phyloP scores from a whole-genome alignment of 768 basidiomycete species.

The Boletus speciosus region DNA sequence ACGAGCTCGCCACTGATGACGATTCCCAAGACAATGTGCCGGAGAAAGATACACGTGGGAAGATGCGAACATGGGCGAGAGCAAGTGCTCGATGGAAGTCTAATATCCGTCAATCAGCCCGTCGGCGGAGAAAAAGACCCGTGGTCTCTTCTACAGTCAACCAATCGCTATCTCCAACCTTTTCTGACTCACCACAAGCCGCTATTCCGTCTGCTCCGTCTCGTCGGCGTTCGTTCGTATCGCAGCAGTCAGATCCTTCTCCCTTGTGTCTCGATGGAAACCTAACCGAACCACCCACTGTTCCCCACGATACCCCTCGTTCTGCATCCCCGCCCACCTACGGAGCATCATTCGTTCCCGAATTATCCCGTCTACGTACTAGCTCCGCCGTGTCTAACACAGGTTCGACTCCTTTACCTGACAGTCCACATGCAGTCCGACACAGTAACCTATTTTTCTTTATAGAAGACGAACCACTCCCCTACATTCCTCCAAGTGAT shows the following conservation, averaged over 20 bases:
- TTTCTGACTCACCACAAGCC: conserved; percentile 10
- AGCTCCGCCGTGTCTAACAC: conserved; percentile 3
- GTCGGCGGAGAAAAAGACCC: conserved; percentile 44
- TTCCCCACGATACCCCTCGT: conserved; percentile 14
- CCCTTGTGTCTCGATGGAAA: background rate
- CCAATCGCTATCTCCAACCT: conserved; percentile 21
- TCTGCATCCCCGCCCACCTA: conserved; percentile 45
- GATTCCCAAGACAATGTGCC: conserved; percentile 30
- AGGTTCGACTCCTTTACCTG: conserved; percentile 12
- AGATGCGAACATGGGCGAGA: conserved; percentile 60
- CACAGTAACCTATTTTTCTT: background rate
- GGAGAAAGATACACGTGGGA: conserved; percentile 46
- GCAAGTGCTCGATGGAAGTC: conserved; percentile 70
- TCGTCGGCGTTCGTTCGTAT: conserved; percentile 28
- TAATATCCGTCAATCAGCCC: conserved; percentile 56
- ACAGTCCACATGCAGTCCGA: conserved; percentile 4
- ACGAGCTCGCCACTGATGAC: conserved; percentile 23
- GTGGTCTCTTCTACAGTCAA: background rate
- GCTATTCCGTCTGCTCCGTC: conserved; percentile 15
- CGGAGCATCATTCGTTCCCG: conserved; percentile 29
- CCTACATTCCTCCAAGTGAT: conserved; percentile 32
- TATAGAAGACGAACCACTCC: conserved; percentile 19
- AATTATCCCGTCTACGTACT: conserved; percentile 6
- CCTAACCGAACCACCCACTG: background rate
- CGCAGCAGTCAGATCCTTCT: conserved; percentile 6